Conservation (phyloP, 345 rosid species). For the Populus tremula region DNA sequence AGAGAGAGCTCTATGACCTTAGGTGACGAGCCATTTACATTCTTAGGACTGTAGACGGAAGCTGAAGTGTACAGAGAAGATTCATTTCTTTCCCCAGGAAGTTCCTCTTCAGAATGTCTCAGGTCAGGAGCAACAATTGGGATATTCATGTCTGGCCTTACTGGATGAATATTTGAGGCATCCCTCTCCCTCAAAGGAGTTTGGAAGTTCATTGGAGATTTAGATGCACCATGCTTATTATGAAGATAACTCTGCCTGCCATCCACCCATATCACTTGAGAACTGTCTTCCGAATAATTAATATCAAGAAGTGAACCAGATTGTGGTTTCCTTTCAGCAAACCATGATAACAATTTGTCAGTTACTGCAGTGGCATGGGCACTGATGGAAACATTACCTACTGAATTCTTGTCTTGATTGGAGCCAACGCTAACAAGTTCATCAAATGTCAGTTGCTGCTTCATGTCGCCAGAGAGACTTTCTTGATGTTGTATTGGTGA, state of each 20-base stretch:
- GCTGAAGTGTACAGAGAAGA: conserved; percentile 30
- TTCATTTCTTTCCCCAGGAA: conserved; percentile 29
- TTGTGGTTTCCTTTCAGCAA: conserved; percentile 21
- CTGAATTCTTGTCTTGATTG: conserved; percentile 26
- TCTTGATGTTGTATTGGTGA: conserved; percentile 24
- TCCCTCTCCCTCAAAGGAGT: conserved; percentile 23
- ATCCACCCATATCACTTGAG: conserved; percentile 33
- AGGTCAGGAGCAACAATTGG: conserved; percentile 17
- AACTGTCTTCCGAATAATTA: conserved; percentile 26
- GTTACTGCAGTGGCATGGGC: conserved; percentile 19
- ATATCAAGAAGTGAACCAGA: conserved; percentile 28
- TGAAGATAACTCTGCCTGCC: conserved; percentile 19
- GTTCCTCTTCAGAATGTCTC: conserved; percentile 24
- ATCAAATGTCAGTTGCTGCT: conserved; percentile 29
- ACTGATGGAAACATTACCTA: conserved; percentile 19
- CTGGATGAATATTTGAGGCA: conserved; percentile 20
- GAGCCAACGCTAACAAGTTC: conserved; percentile 17
- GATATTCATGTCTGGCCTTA: conserved; percentile 23
- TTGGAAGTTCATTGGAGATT: conserved; percentile 23
- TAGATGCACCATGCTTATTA: conserved; percentile 29
- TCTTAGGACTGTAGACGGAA: conserved; percentile 28
- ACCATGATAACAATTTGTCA: conserved; percentile 25
- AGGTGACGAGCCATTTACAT: conserved; percentile 26
- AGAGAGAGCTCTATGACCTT: conserved; percentile 36
- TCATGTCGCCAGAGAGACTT: conserved; percentile 25